Percentiles rank a stretch among this genome's conserved stretches.
phyloP scores from a whole-genome alignment of 768 basidiomycete species.

The Tephrocybe sp. region DNA sequence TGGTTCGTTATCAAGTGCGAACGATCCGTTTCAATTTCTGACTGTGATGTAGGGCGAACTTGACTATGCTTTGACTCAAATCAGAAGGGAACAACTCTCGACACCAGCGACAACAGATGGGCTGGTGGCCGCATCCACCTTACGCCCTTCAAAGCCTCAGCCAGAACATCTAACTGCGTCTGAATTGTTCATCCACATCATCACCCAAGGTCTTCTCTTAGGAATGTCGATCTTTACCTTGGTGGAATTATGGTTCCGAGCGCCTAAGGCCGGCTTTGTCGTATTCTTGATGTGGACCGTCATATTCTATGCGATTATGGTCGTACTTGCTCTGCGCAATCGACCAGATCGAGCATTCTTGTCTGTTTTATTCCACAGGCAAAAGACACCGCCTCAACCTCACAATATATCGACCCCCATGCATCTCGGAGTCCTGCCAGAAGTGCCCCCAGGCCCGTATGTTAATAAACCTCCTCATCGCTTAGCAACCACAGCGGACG shows the following conservation, averaged over 20 bases:
- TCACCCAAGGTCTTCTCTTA: slow-evolving; percentile 58
- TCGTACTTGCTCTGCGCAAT: slow-evolving; percentile 55
- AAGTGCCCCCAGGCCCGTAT: slow-evolving; percentile 62
- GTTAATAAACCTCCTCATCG: slow-evolving; percentile 64
- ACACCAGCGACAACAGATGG: slow-evolving; percentile 53
- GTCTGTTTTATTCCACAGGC: slow-evolving; percentile 41
- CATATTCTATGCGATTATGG: slow-evolving; percentile 53
- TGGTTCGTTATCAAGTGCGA: slow-evolving; percentile 43
- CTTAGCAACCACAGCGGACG: slow-evolving; percentile 38
- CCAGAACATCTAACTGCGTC: slow-evolving; percentile 31
- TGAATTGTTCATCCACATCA: slow-evolving; percentile 40
- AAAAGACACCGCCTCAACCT: slow-evolving; percentile 23
- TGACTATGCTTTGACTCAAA: slow-evolving; percentile 63
- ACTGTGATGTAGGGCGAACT: slow-evolving; percentile 57
- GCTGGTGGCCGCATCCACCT: slow-evolving; percentile 13
- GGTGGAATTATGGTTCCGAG: slow-evolving; percentile 55
- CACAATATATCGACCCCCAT: slow-evolving; percentile 27
- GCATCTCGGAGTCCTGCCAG: slow-evolving; percentile 36
- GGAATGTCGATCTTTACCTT: slow-evolving; percentile 57
- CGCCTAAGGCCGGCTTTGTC: slow-evolving; percentile 53
- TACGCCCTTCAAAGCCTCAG: slow-evolving; percentile 2
- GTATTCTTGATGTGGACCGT: slow-evolving; percentile 63
- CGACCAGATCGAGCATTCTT: slow-evolving; percentile 57
- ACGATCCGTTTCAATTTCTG: background rate
- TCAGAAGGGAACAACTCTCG: slow-evolving; percentile 44